Evolutionary conservation across 495 filamentous ascomycete genomes (phyloP).

Genomic region (Penicillium daleae): DNA sequence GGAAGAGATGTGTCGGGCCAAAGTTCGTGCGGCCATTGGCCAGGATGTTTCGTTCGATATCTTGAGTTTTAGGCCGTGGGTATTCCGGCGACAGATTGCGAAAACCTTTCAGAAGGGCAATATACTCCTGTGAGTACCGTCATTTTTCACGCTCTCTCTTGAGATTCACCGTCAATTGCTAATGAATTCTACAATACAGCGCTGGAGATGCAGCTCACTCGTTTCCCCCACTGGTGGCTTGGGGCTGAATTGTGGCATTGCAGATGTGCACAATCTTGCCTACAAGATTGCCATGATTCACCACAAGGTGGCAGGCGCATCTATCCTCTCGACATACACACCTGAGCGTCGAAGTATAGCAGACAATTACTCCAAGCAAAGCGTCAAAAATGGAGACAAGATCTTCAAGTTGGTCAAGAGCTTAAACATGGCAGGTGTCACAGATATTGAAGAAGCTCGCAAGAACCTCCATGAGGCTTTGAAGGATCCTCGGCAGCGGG

Average conservation of each 20-base stretch:
- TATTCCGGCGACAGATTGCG: slow-evolving; percentile 45
- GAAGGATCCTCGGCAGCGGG: slow-evolving; percentile 8
- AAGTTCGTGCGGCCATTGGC: slow-evolving; percentile 40
- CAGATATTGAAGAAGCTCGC: slow-evolving; percentile 15
- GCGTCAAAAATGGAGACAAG: slow-evolving; percentile 36
- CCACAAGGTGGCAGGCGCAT: slow-evolving; percentile 13
- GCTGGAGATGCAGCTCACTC: slow-evolving; percentile 58
- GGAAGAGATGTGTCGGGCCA: slow-evolving; percentile 37
- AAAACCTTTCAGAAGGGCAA: slow-evolving; percentile 33
- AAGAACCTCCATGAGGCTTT: slow-evolving; percentile 9
- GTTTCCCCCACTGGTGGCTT: slow-evolving; percentile 41
- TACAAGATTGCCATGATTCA: slow-evolving; percentile 40
- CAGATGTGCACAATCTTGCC: slow-evolving; percentile 39
- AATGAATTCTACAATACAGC: slow-evolving; percentile 17
- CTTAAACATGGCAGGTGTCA: slow-evolving; percentile 25
- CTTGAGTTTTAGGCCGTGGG: slow-evolving; percentile 44
- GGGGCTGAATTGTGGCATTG: slow-evolving; percentile 40
- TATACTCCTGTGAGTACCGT: slow-evolving; percentile 43
- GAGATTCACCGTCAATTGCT: not conserved
- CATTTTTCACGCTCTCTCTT: not conserved
- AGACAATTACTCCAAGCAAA: slow-evolving; percentile 31
- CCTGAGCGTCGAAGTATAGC: slow-evolving; percentile 32
- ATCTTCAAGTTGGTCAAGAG: slow-evolving; percentile 32
- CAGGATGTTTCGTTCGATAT: slow-evolving; percentile 39
- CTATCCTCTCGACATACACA: slow-evolving; percentile 23